A percentile compares a stretch with the other conserved stretches of the same genome.
phyloP scores from a whole-genome alignment of 2,329 filamentous ascomycete species.

The Penicillium sp. region DNA sequence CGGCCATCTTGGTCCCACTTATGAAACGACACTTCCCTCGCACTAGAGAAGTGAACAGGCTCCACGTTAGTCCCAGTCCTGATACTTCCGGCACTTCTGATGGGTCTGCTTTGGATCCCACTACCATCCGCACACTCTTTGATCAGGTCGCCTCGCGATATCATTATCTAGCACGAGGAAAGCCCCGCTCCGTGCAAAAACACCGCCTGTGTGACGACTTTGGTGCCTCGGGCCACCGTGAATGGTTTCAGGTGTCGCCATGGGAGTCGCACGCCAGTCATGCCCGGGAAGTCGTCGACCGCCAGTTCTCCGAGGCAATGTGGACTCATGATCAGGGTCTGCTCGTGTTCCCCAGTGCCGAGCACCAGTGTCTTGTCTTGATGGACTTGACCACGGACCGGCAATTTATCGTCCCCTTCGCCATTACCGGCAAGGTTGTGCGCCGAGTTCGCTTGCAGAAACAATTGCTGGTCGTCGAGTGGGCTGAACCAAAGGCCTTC shows the following conservation, averaged over 20 bases:
- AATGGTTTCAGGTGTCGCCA: constrained; percentile 46
- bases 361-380: constrained; percentile 44
- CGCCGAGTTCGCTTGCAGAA: constrained; percentile 60
- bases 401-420: constrained; percentile 57
- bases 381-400: constrained; percentile 55
- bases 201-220: constrained; percentile 47
- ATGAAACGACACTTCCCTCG: constrained; percentile 58
- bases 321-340: constrained; percentile 65
- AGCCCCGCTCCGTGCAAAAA: constrained; percentile 52
- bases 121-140: constrained; percentile 44
- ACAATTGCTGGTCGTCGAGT: constrained; percentile 65
- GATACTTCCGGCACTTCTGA: neutral
- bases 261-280: constrained; percentile 49
- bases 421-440: constrained; percentile 54
- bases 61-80: constrained; percentile 12
- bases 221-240: constrained; percentile 38
- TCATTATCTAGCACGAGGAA: constrained; percentile 55
- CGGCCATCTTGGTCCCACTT: constrained; percentile 52
- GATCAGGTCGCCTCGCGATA: constrained; percentile 60
- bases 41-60: constrained; percentile 57
- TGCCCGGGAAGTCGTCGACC: constrained; percentile 33
- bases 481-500: constrained; percentile 60
- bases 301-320: constrained; percentile 42
- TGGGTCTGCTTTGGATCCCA: neutral
- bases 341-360: constrained; percentile 56